phyloP scores from a whole-genome alignment of 164 flowering plant species.

The grape (Vitis vinifera) region ASM3070453v1 NC_081810.1:17766501-17767000 shows the following conservation, averaged over 20 bases:
- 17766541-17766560: slow-evolving; percentile 16
- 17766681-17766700: background rate
- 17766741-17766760: slow-evolving; percentile 8
- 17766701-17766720: slow-evolving; percentile 11
- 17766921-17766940: slow-evolving; percentile 45
- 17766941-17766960: slow-evolving; percentile 34
- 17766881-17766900: slow-evolving; percentile 35
- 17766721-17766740: slow-evolving; percentile 6
- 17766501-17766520: slow-evolving; percentile 12
- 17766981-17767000: slow-evolving; percentile 42
- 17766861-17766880: slow-evolving; percentile 49
- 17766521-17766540: slow-evolving; percentile 30
- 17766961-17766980: slow-evolving; percentile 44
- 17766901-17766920: slow-evolving; percentile 48
- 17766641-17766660: slow-evolving; percentile 31
- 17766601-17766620: slow-evolving; percentile 10
- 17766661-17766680: slow-evolving; percentile 18
- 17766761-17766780: slow-evolving; percentile 10
- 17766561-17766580: slow-evolving; percentile 13
- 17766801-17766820: slow-evolving; percentile 54
- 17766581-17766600: slow-evolving; percentile 11
- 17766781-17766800: slow-evolving; percentile 35
- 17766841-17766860: slow-evolving; percentile 49
- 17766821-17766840: slow-evolving; percentile 49
- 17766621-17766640: slow-evolving; percentile 35